Conservation (phyloP, 805 yeast genomes). For the Lipomyces sp. region DNA sequence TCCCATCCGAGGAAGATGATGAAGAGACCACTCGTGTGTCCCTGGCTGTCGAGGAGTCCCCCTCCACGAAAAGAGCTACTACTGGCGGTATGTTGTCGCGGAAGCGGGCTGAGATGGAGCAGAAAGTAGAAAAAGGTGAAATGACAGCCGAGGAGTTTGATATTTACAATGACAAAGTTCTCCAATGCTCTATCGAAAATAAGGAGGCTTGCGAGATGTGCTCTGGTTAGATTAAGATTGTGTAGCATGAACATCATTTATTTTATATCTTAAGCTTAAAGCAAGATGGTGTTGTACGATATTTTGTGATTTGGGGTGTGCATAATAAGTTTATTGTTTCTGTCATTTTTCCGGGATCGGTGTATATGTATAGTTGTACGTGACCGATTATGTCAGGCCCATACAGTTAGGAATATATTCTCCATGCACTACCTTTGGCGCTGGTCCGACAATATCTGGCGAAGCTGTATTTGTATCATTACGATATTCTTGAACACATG, state of each 20-base stretch:
- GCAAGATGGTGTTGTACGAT: neutral
- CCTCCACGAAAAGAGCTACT: constrained; percentile 45
- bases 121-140: constrained; percentile 39
- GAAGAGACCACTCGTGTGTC: constrained; percentile 9
- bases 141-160: constrained; percentile 62
- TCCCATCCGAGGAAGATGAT: constrained; percentile 9
- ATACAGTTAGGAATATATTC: neutral
- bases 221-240: constrained; percentile 66
- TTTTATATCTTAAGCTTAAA: neutral
- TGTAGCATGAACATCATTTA: neutral
- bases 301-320: constrained; percentile 1
- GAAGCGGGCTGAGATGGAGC: constrained; percentile 18
- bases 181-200: constrained; percentile 95
- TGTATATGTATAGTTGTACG: neutral
- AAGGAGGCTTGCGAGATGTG: constrained; percentile 99
- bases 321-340: neutral
- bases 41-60: constrained; percentile 45
- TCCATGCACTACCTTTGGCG: no score
- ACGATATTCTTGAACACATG: neutral
- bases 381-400: neutral
- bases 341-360: neutral
- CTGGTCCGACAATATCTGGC: no score
- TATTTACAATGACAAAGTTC: constrained; percentile 88
- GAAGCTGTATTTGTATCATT: neutral
- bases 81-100: constrained; percentile 36